Evolutionary conservation across 116 monocot species (phyloP).

Genomic region (Posidonia oceanica): DNA sequence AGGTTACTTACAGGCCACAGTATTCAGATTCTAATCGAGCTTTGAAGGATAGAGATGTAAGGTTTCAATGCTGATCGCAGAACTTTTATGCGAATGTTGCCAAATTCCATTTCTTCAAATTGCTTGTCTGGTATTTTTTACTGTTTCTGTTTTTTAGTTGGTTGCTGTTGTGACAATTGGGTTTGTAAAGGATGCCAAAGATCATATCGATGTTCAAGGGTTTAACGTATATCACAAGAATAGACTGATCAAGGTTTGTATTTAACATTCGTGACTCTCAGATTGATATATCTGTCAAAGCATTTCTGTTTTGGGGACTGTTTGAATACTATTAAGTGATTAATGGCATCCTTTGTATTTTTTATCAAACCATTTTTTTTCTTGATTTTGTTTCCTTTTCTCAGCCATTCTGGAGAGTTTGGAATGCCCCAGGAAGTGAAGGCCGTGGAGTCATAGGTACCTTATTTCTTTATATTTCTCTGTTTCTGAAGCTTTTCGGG

Average conservation of each 20-base stretch:
- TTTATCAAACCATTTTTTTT: background rate
- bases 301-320: background rate
- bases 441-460: conserved; percentile 90
- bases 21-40: conserved; percentile 21
- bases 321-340: no score
- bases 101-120: background rate
- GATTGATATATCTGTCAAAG: background rate
- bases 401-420: conserved; percentile 94
- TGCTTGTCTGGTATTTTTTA: background rate
- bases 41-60: conserved; percentile 58
- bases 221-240: conserved; percentile 99
- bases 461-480: background rate
- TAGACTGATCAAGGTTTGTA: conserved; percentile 74
- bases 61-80: no score
- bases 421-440: conserved; percentile 92
- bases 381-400: background rate
- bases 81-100: no score
- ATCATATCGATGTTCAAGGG: conserved; percentile 94
- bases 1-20: conserved; percentile 63
- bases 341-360: no score
- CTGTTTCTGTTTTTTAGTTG: conserved; percentile 21
- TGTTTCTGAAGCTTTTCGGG: background rate
- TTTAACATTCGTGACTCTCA: background rate
- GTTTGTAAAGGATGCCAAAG: conserved; percentile 97
- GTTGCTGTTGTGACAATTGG: conserved; percentile 84